Base-by-base conservation (phyloP, 352 stramenopile genomes). In the Pelagophyceae sp. region DNA sequence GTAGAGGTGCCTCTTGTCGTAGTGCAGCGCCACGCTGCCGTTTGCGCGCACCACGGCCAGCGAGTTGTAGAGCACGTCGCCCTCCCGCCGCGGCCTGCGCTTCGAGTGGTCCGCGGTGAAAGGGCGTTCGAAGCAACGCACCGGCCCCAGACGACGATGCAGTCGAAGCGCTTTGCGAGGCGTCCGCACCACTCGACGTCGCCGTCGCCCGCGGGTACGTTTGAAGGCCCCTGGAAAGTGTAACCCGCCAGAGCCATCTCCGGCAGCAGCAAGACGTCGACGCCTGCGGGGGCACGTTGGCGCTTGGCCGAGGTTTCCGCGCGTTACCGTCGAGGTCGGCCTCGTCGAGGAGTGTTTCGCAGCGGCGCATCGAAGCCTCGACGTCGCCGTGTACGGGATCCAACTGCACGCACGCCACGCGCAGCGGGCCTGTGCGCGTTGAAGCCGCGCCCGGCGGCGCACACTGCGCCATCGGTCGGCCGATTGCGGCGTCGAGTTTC, bases 1-100 rank as follows among this genome's bases (percentile, higher is more conserved):
- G 60, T 67, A 67, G 60, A 67, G 60, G 60, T 67, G 60, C 11
- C 60, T 11, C 60, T 67, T 67, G 60, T 67, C 60, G 60, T 67
- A 67, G 45, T 54, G 11, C 11, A 11, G 5, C 11, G 27, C 11
- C 11, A 35, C 31, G 25, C 11, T 67, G 11, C 60, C 60, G 60
- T 67, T 27, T 11, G 11, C 5, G 5, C 60, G 60, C 11, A 35
- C 60, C 11, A 67, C 27, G 60, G 31, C 11, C 11, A 35, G 60
- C 27, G 60, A 29, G 31, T 67, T 67, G 31, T 67, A 31, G 11
- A 67, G 11, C 11, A 32, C 31, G 60, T 31, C 31, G 25, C 27
- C 60, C 25, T 11, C 60, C 25, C 31, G 11, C 11, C 60, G 25
- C 11, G 11, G 60, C 25, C 11, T 5, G 11, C 45, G 45, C 11